phyloP scores from a whole-genome alignment of 306 rosid genomes.

The Medicago ruthenica region DNA sequence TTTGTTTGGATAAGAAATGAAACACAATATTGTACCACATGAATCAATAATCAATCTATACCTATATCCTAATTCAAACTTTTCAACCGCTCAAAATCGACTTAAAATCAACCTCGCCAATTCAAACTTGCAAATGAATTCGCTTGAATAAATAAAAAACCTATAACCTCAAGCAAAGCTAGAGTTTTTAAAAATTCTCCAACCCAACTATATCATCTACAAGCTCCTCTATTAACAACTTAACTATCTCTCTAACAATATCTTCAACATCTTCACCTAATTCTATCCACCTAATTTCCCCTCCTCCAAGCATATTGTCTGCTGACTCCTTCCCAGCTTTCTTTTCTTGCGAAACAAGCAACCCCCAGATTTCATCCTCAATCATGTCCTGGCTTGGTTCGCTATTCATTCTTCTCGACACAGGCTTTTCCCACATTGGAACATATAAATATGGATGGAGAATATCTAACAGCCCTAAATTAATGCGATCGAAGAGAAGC shows the following conservation, averaged over 20 bases:
- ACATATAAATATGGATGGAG: conserved; percentile 58
- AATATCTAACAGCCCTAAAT: conserved; percentile 62
- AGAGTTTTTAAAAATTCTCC: conserved; percentile 47
- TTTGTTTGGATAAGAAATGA: conserved; percentile 21
- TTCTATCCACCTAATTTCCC: conserved; percentile 65
- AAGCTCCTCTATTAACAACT: conserved; percentile 68
- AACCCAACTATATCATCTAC: conserved; percentile 59
- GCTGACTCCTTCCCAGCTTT: conserved; percentile 50
- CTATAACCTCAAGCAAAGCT: conserved; percentile 36
- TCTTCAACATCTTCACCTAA: conserved; percentile 65
- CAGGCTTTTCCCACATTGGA: conserved; percentile 59
- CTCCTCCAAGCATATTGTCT: conserved; percentile 51
- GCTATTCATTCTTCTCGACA: conserved; percentile 60
- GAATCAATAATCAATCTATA: conserved; percentile 50
- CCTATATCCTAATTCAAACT: conserved; percentile 43
- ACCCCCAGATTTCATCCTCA: conserved; percentile 77
- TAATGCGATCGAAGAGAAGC: conserved; percentile 81
- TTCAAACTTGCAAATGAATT: conserved; percentile 42
- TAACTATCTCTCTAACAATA: conserved; percentile 69
- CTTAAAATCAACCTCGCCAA: conserved; percentile 49
- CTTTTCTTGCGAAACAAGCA: conserved; percentile 65
- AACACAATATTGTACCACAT: conserved; percentile 27
- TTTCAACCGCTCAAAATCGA: conserved; percentile 41
- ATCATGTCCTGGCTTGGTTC: conserved; percentile 52
- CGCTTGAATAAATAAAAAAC: conserved; percentile 8